These are phyloP conservation scores for Sporothrix protearum DNA, from an alignment of 2,329 filamentous ascomycete genomes.

Conservation along the genomic window DNA sequence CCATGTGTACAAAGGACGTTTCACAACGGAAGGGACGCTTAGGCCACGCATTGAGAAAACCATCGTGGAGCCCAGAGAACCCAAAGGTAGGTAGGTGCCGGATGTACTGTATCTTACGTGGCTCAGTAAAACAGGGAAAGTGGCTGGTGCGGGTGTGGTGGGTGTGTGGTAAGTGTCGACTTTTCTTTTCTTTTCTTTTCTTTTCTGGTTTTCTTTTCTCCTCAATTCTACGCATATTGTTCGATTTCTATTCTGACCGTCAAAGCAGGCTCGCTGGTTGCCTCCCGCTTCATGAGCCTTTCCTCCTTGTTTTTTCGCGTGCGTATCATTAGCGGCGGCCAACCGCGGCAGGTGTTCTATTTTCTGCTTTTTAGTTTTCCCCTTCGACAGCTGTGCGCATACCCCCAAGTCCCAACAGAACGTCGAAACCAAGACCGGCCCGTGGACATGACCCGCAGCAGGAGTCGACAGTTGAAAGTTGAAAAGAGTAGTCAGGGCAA, in stretches of 20 bases:
- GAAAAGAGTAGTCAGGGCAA: conserved; percentile 10
- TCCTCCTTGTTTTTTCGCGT: conserved; percentile 3
- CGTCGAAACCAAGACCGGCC: background rate
- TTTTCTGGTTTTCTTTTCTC: background rate
- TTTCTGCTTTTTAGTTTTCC: background rate
- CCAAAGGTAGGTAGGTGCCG: background rate
- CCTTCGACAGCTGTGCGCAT: background rate
- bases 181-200: too few relatives aligned
- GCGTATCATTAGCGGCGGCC: background rate
- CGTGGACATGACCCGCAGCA: background rate
- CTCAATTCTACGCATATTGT: background rate
- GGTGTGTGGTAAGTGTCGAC: background rate
- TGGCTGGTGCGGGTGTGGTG: conserved; percentile 2
- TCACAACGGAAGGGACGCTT: background rate
- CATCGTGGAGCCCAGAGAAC: conserved; percentile 3
- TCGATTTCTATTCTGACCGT: background rate
- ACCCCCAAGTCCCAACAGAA: background rate
- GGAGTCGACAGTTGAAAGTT: background rate
- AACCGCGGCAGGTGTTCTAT: background rate
- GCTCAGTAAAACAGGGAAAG: conserved; percentile 9
- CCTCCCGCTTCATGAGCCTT: background rate
- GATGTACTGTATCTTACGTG: background rate
- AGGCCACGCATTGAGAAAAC: background rate
- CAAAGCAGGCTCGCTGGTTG: background rate
- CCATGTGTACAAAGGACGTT: background rate